Base-by-base conservation (phyloP, 306 rosid species). In the Quercus engelmannii region DNA sequence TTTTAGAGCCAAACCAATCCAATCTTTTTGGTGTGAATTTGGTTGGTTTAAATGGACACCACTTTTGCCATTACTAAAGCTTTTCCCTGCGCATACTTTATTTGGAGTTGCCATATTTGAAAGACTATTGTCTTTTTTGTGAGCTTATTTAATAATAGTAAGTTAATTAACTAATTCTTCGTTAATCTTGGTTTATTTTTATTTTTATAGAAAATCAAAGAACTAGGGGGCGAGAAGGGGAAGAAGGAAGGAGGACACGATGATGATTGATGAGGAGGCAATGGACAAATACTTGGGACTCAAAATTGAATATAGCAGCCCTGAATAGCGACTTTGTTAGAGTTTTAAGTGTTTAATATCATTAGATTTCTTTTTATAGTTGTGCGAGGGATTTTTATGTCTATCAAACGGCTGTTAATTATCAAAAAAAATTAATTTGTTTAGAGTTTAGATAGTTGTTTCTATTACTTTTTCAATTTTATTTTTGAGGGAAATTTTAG, bases 161-260 rank as follows among this genome's bases (percentile, higher is more conserved):
- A 43, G 55, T 58, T 62, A 25, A 62, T 58, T 7, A 17, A 20
- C 69, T 28, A 38, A 55, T 11, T 65, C 8, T 65, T 57, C 21
- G 76, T 35, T 38, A 38, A 38, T 76, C 6, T 4, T 63, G 19
- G 18, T 59, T 17, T 65, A 61, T 21, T 57, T 82, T 75, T 72
- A 49, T 33, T 38, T 67, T 30, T 81, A 56, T 74, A 92, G 98
- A 88, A 85, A 88, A 83, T 92, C 72, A 88, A 94, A 79, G 94
- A 92, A 49, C 1, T 46, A 2, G 92, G 86, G 26, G 80, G 90
- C 74, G 26, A 25, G 26, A 25, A 25, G 26, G 26, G 26, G 26
- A 83, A 76, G 75, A 90, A 80, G 85, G 86, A 25, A 25, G 26
- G 26, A 25, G 26, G 26, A 25, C 26, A 25, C 26, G 26, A 25